These are phyloP conservation scores for Gossypium aridum DNA, from an alignment of 441 rosid genomes.

Conservation along the genomic window DNA sequence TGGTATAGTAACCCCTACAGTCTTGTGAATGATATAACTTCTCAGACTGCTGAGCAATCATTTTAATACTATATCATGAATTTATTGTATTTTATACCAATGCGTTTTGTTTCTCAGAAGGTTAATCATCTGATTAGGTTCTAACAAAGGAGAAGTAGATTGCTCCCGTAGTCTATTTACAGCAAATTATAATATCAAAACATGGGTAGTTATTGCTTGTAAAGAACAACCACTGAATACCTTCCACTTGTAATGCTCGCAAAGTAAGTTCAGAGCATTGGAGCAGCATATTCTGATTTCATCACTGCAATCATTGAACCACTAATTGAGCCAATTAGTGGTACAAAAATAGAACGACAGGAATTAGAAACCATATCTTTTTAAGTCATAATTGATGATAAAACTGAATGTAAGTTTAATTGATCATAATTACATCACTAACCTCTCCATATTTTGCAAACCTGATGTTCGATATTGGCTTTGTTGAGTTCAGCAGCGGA, in stretches of 20 bases:
- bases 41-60: conserved; percentile 11
- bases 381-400: not conserved
- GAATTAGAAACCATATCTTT: conserved; percentile 9
- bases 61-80: not conserved
- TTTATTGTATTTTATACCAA: not conserved
- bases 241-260: conserved; percentile 48
- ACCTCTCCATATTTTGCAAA: conserved; percentile 65
- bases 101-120: not conserved
- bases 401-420: not conserved
- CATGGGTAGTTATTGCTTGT: not conserved
- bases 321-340: conserved; percentile 40
- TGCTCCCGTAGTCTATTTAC: not conserved
- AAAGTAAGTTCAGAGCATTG: conserved; percentile 32
- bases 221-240: conserved; percentile 19
- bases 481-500: conserved; percentile 39
- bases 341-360: conserved; percentile 8
- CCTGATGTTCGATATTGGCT: conserved; percentile 27
- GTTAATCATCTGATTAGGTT: not conserved
- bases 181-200: not conserved
- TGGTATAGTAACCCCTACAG: conserved; percentile 61
- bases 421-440: conserved; percentile 3
- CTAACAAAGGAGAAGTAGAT: not conserved
- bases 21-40: conserved; percentile 21
- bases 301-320: conserved; percentile 63
- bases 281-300: conserved; percentile 52